Conservation (phyloP, 768 basidiomycete species). For the Mycena filopes region DNA sequence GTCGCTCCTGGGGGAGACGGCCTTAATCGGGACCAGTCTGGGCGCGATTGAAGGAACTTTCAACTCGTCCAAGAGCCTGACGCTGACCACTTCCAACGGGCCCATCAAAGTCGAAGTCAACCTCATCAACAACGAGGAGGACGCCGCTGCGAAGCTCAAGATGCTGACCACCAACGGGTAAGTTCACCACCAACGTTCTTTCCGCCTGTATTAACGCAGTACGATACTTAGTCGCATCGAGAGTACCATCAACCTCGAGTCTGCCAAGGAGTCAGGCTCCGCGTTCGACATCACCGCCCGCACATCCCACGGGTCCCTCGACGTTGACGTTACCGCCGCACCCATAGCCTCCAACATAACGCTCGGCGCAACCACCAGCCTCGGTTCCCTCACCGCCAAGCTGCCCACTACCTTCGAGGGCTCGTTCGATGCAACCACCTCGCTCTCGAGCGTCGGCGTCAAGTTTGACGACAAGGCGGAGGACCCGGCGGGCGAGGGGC, state of each 20-base stretch:
- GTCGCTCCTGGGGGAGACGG: constrained; percentile 8
- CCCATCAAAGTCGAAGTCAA: constrained; percentile 27
- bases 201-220: background rate
- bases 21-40: background rate
- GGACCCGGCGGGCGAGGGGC: constrained; percentile 23
- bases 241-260: constrained; percentile 15
- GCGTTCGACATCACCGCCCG: constrained; percentile 18
- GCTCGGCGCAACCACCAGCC: constrained; percentile 14
- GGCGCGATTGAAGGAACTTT: constrained; percentile 27
- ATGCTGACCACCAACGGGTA: constrained; percentile 26
- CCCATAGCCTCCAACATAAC: constrained; percentile 7
- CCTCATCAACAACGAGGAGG: constrained; percentile 11
- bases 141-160: constrained; percentile 4
- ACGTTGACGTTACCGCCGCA: constrained; percentile 7
- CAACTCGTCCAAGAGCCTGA: constrained; percentile 21
- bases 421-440: constrained; percentile 3
- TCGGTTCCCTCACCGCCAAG: constrained; percentile 2
- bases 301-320: constrained; percentile 13
- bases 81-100: constrained; percentile 15
- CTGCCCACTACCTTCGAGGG: constrained; percentile 27
- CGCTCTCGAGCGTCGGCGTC: background rate
- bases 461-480: background rate
- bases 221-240: constrained; percentile 4
- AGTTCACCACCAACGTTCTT: background rate
- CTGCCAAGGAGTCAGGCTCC: background rate